Percentiles rank a stretch among this genome's conserved stretches.
Evolutionary conservation across 2,329 filamentous ascomycete species (phyloP).

Genomic region (Nothophaeocryptopus gaeumannii): DNA sequence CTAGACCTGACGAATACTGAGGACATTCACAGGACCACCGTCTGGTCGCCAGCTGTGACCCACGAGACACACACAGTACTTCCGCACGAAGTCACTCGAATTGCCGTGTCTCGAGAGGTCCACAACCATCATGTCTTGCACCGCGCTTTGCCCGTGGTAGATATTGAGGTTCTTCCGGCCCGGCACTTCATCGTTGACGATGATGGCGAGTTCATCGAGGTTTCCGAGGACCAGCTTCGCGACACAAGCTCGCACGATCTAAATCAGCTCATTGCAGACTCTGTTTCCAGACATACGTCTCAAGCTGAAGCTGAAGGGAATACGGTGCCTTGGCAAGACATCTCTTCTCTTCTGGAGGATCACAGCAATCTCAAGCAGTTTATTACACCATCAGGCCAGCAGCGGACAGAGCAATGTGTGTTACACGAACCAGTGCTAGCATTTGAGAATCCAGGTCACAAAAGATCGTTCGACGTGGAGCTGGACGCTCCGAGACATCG

Average conservation of each 20-base stretch:
- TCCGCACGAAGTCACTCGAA: conserved; percentile 10
- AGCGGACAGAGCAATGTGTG: background rate
- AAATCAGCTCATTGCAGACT: conserved; percentile 1
- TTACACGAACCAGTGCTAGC: no score
- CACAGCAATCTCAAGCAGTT: background rate
- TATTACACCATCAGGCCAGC: background rate
- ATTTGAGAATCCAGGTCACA: no score
- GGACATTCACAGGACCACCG: conserved; percentile 8
- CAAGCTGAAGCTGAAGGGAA: background rate
- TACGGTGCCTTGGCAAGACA: no score
- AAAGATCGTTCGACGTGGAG: no score
- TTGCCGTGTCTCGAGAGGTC: conserved; percentile 50
- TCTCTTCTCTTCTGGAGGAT: background rate
- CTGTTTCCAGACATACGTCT: background rate
- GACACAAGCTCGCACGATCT: conserved; percentile 1
- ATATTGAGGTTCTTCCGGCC: conserved; percentile 52
- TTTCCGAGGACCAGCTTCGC: conserved; percentile 8
- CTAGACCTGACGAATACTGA: conserved; percentile 12
- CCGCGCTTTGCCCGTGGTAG: conserved; percentile 52
- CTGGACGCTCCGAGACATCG: no score
- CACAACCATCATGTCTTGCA: conserved; percentile 54
- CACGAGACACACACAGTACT: conserved; percentile 12
- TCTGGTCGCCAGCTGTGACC: conserved; percentile 14
- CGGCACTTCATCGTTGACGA: conserved; percentile 48
- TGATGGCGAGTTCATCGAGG: conserved; percentile 8